Evolutionary conservation across 495 filamentous ascomycete species (phyloP).

Genomic region (Usnea hakonensis): DNA sequence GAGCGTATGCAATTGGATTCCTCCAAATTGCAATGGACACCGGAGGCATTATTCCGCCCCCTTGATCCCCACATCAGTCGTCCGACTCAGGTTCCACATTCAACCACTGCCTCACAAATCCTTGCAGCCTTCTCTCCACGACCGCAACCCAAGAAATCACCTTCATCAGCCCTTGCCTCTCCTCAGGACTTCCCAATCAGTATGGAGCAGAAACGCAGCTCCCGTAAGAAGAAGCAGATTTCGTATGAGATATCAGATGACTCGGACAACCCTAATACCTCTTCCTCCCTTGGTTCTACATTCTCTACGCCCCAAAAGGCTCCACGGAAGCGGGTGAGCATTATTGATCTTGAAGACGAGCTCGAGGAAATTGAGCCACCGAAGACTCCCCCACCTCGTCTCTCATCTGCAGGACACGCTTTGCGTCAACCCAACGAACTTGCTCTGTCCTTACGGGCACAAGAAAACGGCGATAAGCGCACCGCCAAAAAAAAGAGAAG

Average conservation of each 20-base stretch:
- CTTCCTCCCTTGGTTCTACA: conserved; percentile 12
- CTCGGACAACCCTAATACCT: conserved; percentile 9
- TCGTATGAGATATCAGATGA: conserved; percentile 25
- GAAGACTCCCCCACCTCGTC: conserved; percentile 14
- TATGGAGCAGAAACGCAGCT: conserved; percentile 10
- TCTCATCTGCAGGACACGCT: conserved; percentile 22
- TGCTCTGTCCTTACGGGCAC: conserved; percentile 16
- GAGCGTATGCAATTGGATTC: background rate
- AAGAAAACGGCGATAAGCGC: conserved; percentile 23
- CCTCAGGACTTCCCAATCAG: conserved; percentile 5
- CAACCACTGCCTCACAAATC: conserved; percentile 13
- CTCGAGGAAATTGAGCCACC: conserved; percentile 13
- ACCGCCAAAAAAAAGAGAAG: conserved; percentile 11
- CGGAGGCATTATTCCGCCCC: background rate
- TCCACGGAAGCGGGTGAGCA: background rate
- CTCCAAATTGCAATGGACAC: background rate
- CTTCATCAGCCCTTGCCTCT: background rate
- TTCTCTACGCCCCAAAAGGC: conserved; percentile 23
- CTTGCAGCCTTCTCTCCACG: conserved; percentile 19
- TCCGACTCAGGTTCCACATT: background rate
- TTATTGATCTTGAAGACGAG: conserved; percentile 16
- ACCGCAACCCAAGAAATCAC: conserved; percentile 1
- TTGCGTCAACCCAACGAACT: conserved; percentile 22
- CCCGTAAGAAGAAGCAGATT: conserved; percentile 16
- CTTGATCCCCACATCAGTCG: conserved; percentile 2